Percentiles rank a stretch among this genome's conserved stretches.
Evolutionary conservation across 352 stramenopile genomes (phyloP).

Genomic region (Phytophthora megakarya): DNA sequence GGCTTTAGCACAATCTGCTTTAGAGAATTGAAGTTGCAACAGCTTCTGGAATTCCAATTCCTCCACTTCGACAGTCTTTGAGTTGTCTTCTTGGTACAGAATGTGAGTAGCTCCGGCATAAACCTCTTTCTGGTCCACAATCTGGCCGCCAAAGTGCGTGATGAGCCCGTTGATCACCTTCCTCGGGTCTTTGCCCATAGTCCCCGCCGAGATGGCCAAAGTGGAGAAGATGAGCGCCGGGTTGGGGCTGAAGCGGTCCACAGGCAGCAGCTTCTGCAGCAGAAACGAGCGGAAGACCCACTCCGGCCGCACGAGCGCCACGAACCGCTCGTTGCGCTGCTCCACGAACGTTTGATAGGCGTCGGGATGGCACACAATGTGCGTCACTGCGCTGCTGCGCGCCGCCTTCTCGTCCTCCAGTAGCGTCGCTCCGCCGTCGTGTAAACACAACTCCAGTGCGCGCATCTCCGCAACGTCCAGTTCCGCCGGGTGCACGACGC

Average conservation of each 20-base stretch:
- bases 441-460: constrained; percentile 64
- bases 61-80: constrained; percentile 19
- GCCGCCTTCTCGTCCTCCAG: constrained; percentile 32
- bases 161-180: constrained; percentile 85
- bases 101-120: constrained; percentile 69
- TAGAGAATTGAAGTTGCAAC: constrained; percentile 54
- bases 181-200: constrained; percentile 78
- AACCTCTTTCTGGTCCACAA: constrained; percentile 59
- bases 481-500: constrained; percentile 58
- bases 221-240: constrained; percentile 78
- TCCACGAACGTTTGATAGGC: constrained; percentile 55
- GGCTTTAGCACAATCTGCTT: constrained; percentile 43
- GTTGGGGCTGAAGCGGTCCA: constrained; percentile 80
- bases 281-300: constrained; percentile 83
- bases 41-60: constrained; percentile 45
- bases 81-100: constrained; percentile 61
- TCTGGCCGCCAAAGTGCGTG: constrained; percentile 79
- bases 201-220: constrained; percentile 68
- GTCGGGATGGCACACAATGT: constrained; percentile 74
- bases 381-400: constrained; percentile 44
- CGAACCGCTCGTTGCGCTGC: constrained; percentile 67
- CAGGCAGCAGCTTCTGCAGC: constrained; percentile 62
- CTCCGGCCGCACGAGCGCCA: constrained; percentile 73
- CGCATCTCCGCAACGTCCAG: constrained; percentile 44
- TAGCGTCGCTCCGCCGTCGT: constrained; percentile 62